phyloP scores from a whole-genome alignment of 208 protist genomes.

The Trypanosoma boissoni region DNA sequence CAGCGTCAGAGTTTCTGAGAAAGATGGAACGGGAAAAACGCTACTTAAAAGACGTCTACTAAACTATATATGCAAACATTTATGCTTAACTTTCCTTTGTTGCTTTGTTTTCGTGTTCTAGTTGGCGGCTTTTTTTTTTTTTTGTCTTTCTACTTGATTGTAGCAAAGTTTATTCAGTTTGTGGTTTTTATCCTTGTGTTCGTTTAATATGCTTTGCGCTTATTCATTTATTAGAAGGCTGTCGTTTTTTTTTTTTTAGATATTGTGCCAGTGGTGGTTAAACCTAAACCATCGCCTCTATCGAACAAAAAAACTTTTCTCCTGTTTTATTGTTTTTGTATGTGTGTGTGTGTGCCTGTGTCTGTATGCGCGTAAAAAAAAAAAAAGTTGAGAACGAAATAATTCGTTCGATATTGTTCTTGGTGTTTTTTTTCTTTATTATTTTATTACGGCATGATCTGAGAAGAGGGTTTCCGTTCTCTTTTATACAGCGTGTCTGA shows the following conservation, averaged over 20 bases:
- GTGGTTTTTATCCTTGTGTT: too few relatives aligned
- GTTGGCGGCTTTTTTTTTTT: neutral
- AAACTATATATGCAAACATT: conserved; percentile 2
- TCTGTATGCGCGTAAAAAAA: neutral
- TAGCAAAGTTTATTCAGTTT: neutral
- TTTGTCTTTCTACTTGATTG: neutral
- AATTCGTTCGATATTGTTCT: conserved; percentile 36
- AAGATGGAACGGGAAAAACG: conserved; percentile 71
- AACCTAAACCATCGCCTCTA: too few relatives aligned
- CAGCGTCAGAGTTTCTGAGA: conserved; percentile 67
- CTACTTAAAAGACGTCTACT: conserved; percentile 93
- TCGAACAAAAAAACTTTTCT: neutral
- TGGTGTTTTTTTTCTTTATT: conserved; percentile 8
- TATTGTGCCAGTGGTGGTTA: too few relatives aligned
- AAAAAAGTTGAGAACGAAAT: neutral
- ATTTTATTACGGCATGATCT: neutral
- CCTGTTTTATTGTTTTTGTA: conserved; percentile 11
- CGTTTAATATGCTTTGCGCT: too few relatives aligned
- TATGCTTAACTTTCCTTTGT: conserved; percentile 3
- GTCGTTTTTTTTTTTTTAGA: too few relatives aligned
- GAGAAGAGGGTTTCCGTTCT: too few relatives aligned
- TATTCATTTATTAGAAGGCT: too few relatives aligned
- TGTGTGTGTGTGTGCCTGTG: neutral
- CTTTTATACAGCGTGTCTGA: conserved; percentile 6
- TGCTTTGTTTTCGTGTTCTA: conserved; percentile 5